Evolutionary conservation across 306 rosid genomes (phyloP), one percentile per base, ranked within the genome.

Genomic region (Calophaca sinica): DNA sequence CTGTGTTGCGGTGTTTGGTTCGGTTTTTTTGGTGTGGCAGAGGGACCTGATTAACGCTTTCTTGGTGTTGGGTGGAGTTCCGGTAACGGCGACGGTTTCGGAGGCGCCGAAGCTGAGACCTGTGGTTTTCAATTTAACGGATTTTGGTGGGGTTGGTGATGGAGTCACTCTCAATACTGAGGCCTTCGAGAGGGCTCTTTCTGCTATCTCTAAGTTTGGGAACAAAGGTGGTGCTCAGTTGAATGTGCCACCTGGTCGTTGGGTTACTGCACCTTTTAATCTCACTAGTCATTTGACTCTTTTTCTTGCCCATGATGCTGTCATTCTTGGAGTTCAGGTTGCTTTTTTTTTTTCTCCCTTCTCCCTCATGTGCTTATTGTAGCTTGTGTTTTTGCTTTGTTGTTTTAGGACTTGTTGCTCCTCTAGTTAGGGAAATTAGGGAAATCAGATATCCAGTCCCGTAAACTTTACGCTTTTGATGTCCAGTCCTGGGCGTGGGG

Each of bases 201-300:
- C 70, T 53, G 91, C 85, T 2, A 87, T 91, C 6, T 86, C 97
- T 1, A 84, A 88, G 84, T 74, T 91, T 68, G 83, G 88, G 20
- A 53, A 77, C 48, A 81, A 72, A 48, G 97, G 98, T 38, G 97
- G 98, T 15, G 98, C 86, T 1, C 98, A 93, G 88, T 89, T 93
- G 26, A 93, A 88, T 66, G 98, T 93, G 29, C 97, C 97, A 8
- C 76, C 96, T n/a, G 98, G 98, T 0, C 86, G 86, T 7, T 93
- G 98, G 98, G 90, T 93, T 6, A 93, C 98, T 26, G 92, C 94
- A 7, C 98, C 98, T 2, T 93, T 93, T 77, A 93, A 93, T 79
- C 98, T 93, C 54, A 93, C 98, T 14, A 91, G 96, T 74, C 96
- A 85, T 31, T 73, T 91, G 80, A 93, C 98, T 73, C 87, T 93